Conservation (phyloP, 495 filamentous ascomycete species). For the Hypoxylon subgilvum region DNA sequence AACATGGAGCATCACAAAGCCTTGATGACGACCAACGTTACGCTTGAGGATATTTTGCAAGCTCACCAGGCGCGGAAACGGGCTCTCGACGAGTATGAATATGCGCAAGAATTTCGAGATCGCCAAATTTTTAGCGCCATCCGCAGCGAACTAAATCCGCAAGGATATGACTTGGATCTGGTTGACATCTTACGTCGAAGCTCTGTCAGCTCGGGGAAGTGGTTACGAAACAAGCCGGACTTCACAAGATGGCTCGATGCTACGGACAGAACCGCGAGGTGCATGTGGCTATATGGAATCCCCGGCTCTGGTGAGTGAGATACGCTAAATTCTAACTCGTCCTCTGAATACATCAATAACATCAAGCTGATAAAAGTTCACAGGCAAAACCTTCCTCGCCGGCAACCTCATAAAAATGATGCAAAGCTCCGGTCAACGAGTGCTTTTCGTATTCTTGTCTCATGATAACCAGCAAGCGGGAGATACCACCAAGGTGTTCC, state of each 20-base stretch:
- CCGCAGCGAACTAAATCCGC: constrained; percentile 16
- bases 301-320: constrained; percentile 23
- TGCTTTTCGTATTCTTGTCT: constrained; percentile 18
- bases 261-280: constrained; percentile 3
- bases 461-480: constrained; percentile 13
- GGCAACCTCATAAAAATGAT: constrained; percentile 10
- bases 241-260: constrained; percentile 12
- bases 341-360: too few species aligned
- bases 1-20: constrained; percentile 24
- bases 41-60: constrained; percentile 18
- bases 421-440: background rate
- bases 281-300: constrained; percentile 22
- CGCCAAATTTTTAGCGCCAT: constrained; percentile 13
- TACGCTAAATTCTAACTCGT: background rate
- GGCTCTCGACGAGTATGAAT: constrained; percentile 18
- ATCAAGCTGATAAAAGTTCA: background rate
- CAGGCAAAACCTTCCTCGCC: constrained; percentile 19
- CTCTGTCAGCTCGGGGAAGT: constrained; percentile 13
- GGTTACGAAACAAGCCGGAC: constrained; percentile 13
- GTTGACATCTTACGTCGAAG: constrained; percentile 2
- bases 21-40: constrained; percentile 22
- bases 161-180: constrained; percentile 2
- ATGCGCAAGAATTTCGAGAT: constrained; percentile 10
- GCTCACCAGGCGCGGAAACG: constrained; percentile 16
- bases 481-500: constrained; percentile 12